Evolutionary conservation across 2,329 filamentous ascomycete species (phyloP).

Genomic region (Stemphylium lycopersici): DNA sequence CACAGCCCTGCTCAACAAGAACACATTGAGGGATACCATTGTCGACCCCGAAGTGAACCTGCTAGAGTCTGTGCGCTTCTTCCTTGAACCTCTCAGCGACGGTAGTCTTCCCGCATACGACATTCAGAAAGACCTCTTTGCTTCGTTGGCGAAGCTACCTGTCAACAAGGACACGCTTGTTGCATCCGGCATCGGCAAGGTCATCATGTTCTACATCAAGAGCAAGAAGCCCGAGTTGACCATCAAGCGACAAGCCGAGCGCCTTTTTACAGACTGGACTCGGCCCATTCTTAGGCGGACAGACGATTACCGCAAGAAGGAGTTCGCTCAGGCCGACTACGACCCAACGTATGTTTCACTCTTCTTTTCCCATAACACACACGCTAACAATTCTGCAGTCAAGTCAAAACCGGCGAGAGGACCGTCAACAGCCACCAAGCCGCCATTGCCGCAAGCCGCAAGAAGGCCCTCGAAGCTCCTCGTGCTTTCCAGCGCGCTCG

Average conservation of each 20-base stretch:
- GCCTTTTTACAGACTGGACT: slow-evolving; percentile 93
- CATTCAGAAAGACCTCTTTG: slow-evolving; percentile 94
- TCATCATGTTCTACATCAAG: slow-evolving; percentile 95
- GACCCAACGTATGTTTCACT: slow-evolving; percentile 58
- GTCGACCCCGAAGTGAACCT: slow-evolving; percentile 96
- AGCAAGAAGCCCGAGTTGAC: slow-evolving; percentile 85
- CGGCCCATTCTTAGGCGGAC: slow-evolving; percentile 91
- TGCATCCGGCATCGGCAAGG: slow-evolving; percentile 92
- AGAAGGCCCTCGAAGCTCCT: slow-evolving; percentile 59
- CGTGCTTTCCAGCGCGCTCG: slow-evolving; percentile 63
- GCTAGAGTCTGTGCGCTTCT: slow-evolving; percentile 92
- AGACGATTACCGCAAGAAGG: slow-evolving; percentile 94
- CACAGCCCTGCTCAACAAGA: slow-evolving; percentile 84
- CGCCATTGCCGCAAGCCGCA: slow-evolving; percentile 46
- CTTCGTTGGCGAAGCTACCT: slow-evolving; percentile 76
- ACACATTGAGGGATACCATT: slow-evolving; percentile 81
- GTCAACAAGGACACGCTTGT: slow-evolving; percentile 90
- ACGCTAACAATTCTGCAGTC: slow-evolving; percentile 30
- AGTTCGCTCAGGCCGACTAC: slow-evolving; percentile 63
- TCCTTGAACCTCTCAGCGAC: slow-evolving; percentile 93
- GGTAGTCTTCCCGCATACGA: slow-evolving; percentile 94
- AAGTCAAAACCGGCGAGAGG: slow-evolving; percentile 9
- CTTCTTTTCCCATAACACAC: background rate
- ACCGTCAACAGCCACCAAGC: slow-evolving; percentile 44
- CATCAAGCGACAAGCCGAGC: slow-evolving; percentile 94